These are phyloP conservation scores for Choiromyces venosus DNA, from an alignment of 495 filamentous ascomycete species.

Conservation along the genomic window DNA sequence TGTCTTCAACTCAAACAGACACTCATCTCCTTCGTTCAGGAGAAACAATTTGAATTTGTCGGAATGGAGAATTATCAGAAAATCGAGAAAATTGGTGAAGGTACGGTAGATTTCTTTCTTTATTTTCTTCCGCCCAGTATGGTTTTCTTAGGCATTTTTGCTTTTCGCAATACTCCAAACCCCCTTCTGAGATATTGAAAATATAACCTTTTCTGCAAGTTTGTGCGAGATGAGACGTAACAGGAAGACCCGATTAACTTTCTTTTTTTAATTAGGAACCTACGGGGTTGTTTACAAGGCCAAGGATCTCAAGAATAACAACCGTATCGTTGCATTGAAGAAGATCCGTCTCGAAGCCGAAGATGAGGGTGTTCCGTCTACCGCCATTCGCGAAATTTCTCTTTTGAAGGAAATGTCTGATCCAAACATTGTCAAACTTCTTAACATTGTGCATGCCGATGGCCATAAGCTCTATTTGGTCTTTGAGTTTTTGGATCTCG, in stretches of 20 bases:
- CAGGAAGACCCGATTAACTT: background rate
- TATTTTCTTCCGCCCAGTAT: slow-evolving; percentile 10
- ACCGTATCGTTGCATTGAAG: slow-evolving; percentile 88
- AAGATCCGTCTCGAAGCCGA: slow-evolving; percentile 98
- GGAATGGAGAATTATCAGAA: slow-evolving; percentile 99
- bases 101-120: slow-evolving; percentile 51
- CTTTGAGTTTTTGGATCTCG: slow-evolving; percentile 88
- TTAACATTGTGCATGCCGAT: slow-evolving; percentile 95
- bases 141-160: background rate
- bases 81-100: slow-evolving; percentile 99
- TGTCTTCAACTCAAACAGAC: background rate
- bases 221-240: background rate
- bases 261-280: slow-evolving; percentile 55
- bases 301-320: slow-evolving; percentile 67
- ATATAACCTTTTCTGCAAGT: background rate
- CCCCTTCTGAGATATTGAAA: background rate
- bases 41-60: background rate
- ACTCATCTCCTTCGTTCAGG: background rate
- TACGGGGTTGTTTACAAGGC: slow-evolving; percentile 94
- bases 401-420: slow-evolving; percentile 96
- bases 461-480: slow-evolving; percentile 95
- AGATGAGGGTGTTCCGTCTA: slow-evolving; percentile 93
- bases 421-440: slow-evolving; percentile 82
- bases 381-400: slow-evolving; percentile 94
- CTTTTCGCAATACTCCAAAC: background rate